Evolutionary conservation across 805 yeast species (phyloP), one percentile per base, ranked within the genome.

Genomic region (Cyberlindnera euphorbiae): DNA sequence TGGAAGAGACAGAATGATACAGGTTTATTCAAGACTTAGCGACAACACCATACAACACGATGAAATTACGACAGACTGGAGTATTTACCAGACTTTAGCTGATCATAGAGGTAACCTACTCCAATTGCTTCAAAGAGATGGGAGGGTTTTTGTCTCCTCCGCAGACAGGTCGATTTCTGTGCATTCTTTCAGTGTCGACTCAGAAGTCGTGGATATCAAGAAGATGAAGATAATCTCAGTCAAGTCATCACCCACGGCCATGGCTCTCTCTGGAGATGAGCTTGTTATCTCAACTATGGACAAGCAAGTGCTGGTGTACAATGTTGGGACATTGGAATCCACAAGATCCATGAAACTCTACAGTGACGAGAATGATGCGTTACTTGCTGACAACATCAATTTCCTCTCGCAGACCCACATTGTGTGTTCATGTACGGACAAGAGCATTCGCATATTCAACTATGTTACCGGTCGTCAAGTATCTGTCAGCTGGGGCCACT

Each of bases 1-100:
- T 18, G 73, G 82, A 2, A 56, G 85, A 28, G 86, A 79, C 50
- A 51, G 86, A 34, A 79, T 78, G 64, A 68, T 79, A 21, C 86
- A 79, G 50, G 50, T 79, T 0, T 75, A 74, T 40, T 49, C 52
- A 11, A 59, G 35, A 8, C 22, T 46, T 14, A 58, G 21, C 3
- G 21, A 30, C 1, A n/a, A 22, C 1, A 29, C 22, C 15, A 37
- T 27, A 11, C 39, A 10, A 13, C 42, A 24, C 28, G 54, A 31
- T 41, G 62, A 51, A 27, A 51, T 38, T 13, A 28, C 38, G 8
- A 17, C 18, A 25, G 31, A 45, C 0, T 80, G 85, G 84, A 64
- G 59, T 5, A 56, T 82, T 4, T 53, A 67, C 30, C 82, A 79
- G 47, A 81, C 88, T 0, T 48, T 81, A n/a, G 71, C 73, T 1